Conservation (phyloP, 768 basidiomycete species). For the Leccinum olivaceopallidum region DNA sequence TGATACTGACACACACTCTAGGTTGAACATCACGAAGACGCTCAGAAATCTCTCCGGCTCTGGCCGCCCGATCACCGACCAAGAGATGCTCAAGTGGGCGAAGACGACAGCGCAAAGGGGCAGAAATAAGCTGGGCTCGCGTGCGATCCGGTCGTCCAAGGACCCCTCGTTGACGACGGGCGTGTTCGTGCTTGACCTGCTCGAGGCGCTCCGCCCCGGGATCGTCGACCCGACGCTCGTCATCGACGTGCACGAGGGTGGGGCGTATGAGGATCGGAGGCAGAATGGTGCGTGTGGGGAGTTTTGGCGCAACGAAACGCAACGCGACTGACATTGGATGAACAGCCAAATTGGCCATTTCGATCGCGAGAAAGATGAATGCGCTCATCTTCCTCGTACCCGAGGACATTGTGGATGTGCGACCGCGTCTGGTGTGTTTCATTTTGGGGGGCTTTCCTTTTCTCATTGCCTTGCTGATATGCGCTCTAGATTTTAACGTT, state of each 20-base stretch:
- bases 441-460: neutral
- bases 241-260: constrained; percentile 51
- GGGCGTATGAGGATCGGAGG: constrained; percentile 88
- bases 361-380: constrained; percentile 98
- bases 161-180: constrained; percentile 88
- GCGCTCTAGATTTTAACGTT: constrained; percentile 83
- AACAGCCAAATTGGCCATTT: no score
- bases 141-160: constrained; percentile 81
- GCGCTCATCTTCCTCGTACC: constrained; percentile 96
- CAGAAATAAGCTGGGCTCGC: constrained; percentile 48
- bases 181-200: constrained; percentile 89
- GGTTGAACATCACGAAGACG: constrained; percentile 76
- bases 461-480: neutral
- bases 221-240: constrained; percentile 91
- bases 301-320: no score
- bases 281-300: no score
- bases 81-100: constrained; percentile 95
- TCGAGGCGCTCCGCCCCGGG: constrained; percentile 89
- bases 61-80: constrained; percentile 86
- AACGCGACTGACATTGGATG: no score
- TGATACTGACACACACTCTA: constrained; percentile 23
- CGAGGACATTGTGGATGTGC: constrained; percentile 94
- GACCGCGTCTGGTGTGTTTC: constrained; percentile 77
- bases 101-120: constrained; percentile 81
- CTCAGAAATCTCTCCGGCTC: constrained; percentile 68